Base-by-base conservation (phyloP, 257 asterid species). In the Jasminum sambac region DNA sequence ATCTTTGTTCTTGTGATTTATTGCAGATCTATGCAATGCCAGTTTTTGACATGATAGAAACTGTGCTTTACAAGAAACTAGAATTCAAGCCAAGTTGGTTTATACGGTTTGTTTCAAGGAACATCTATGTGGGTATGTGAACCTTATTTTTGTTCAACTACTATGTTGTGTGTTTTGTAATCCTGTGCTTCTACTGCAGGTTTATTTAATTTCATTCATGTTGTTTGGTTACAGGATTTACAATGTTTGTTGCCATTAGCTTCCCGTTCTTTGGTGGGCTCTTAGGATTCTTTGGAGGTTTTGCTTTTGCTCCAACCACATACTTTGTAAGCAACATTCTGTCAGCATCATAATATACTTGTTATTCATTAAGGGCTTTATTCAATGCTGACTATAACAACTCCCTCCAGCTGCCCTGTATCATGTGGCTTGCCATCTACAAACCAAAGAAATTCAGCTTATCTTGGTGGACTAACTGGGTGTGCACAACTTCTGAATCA, bases 221-320 rank as follows among this genome's bases (percentile, higher is more conserved):
- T 44, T 39, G 5, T 72, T 44, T 42, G 12, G 17, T 65, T 79
- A 71, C 95, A 93, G 98, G 88, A 55, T 81, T 87, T 44, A 94
- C 98, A 14, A 89, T 94, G 97, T 94, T 90, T 62, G 74, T 94
- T 24, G 98, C 76, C 40, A 88, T 94, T 36, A 82, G 91, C 37
- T 90, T 93, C 86, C 98, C 98, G 42, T 93, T 93, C 95, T 90
- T 93, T 3, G 92, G 97, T 0, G 96, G 96, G 5, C 96, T 93
- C 64, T 92, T 93, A 5, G 96, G 94, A 55, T 90, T 90, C 75
- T 90, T 90, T 5, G 98, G 98, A 59, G 97, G 97, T 25, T 90
- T 93, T 67, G 98, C 96, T 63, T 93, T 93, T 59, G 98, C 97
- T 0, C 98, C 98, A 55, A 93, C 98, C 30, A 87, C 98, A 59